Evolutionary conservation across 768 basidiomycete genomes (phyloP).

Genomic region (Strobilomyces dryophilus): DNA sequence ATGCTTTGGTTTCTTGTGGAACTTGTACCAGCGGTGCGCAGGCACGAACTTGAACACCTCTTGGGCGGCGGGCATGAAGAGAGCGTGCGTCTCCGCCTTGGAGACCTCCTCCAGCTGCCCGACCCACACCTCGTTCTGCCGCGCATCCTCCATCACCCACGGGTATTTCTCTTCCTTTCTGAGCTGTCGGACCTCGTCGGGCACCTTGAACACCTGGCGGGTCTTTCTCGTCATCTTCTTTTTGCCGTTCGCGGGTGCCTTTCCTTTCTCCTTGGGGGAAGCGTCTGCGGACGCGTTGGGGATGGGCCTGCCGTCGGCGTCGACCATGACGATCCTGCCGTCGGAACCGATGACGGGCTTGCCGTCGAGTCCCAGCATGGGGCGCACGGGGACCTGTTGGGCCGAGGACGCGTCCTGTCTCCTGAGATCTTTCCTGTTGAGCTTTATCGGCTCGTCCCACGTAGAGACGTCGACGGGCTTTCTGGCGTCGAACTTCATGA

Average conservation of each 20-base stretch:
- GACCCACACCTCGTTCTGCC: slow-evolving; percentile 69
- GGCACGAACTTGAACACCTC: slow-evolving; percentile 87
- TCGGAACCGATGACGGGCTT: slow-evolving; percentile 78
- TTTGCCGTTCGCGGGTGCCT: slow-evolving; percentile 45
- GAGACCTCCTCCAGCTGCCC: slow-evolving; percentile 77
- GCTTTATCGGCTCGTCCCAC: slow-evolving; percentile 75
- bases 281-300: slow-evolving; percentile 31
- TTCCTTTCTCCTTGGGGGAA: slow-evolving; percentile 37
- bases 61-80: slow-evolving; percentile 81
- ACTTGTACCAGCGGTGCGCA: slow-evolving; percentile 88
- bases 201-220: slow-evolving; percentile 75
- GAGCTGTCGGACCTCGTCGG: slow-evolving; percentile 73
- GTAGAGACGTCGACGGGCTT: slow-evolving; percentile 63
- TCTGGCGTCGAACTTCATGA: slow-evolving; percentile 86
- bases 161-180: slow-evolving; percentile 85
- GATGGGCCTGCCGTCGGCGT: slow-evolving; percentile 72
- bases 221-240: slow-evolving; percentile 82
- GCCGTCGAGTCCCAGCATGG: slow-evolving; percentile 80
- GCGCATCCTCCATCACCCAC: slow-evolving; percentile 86
- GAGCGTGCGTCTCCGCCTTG: slow-evolving; percentile 68
- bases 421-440: slow-evolving; percentile 81
- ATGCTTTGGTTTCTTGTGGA: slow-evolving; percentile 80
- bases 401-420: slow-evolving; percentile 38
- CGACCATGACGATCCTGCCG: slow-evolving; percentile 77
- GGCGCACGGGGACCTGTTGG: slow-evolving; percentile 52